Base-by-base conservation (phyloP, 2,329 filamentous ascomycete species). In the Pseudocercospora eumusae region DNA sequence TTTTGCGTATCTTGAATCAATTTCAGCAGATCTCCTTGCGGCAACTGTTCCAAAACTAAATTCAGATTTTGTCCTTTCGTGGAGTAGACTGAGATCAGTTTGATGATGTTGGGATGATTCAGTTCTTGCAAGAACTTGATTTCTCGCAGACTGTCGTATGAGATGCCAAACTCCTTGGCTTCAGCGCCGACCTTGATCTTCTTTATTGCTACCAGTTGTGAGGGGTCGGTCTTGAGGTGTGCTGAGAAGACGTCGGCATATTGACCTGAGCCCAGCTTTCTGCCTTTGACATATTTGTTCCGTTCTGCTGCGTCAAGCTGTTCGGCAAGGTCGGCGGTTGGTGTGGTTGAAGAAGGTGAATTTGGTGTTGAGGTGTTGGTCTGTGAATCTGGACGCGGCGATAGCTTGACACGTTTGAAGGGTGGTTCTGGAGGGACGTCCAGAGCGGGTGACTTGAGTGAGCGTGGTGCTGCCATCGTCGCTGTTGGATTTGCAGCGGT, bases 11-110 rank as follows among this genome's bases (percentile, higher is more conserved):
- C 93, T 75, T 91, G 91, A 75, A 96, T 96, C 62, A 99, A 85
- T 84, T 93, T 92, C 77, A 98, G 92, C 27, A 99, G 84, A 77
- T 99, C 95, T 67, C 95, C 93, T n/a, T 91, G 86, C 0, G 93
- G 93, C 3, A 98, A 84, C 76, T 90, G 96, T 78, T 99, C 95
- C 69, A 99, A 87, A 2, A 99, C 95, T 8, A 99, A 85, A 74
- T 96, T 96, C 68, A 99, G 86, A 75, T 97, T 98, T 77, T 97
- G 92, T 77, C 96, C 91, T 74, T 97, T 97, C 64, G 92, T 95
- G 57, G 90, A 92, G 83, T 97, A 99, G 68, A 98, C 93, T 71
- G 91, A 90, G 73, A 93, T 87, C 6, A 99, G 85, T 13, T 88
- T 89, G 77, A 99, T 96, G 77, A 99, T 95, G 78, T 98, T 98